Base-by-base conservation (phyloP, 805 yeast species). In the Sugiyamaella boreocaroliniensis region DNA sequence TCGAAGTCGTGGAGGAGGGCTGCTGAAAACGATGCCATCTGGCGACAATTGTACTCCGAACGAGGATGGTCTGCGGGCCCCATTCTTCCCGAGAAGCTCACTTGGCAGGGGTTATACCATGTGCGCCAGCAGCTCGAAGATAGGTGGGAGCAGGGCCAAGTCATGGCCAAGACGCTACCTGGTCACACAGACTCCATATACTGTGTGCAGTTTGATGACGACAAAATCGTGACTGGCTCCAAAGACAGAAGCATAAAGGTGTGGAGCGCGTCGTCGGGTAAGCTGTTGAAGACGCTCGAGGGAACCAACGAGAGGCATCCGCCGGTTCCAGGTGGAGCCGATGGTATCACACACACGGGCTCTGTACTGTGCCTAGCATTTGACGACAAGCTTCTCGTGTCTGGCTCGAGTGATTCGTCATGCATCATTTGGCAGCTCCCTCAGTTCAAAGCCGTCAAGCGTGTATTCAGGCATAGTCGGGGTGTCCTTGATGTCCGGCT, bases 131-230 rank as follows among this genome's bases (percentile, higher is more conserved):
- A 46, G 26, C 56, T 67, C 26, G 70, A 58, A 20, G 49, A 50
- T 32, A 55, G 62, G n/a, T 67, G 71, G 70, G 51, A 45, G 37
- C 29, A 45, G 7, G 66, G 66, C 5, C 44, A 51, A 14, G 61
- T 57, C 8, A 42, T 45, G 15, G 53, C 64, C 4, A 52, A 41
- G 19, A 52, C 57, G 8, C 54, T 68, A 26, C 51, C 48, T 3
- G 97, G 96, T 3, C 98, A 90, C 64, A 73, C 79, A 41, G 96
- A 87, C 65, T 92, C 95, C 18, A 85, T 90, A 12, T 77, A 92
- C 40, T 82, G 96, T 57, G 76, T 89, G 46, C 89, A 86, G 64
- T 86, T 84, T 68, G 83, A 82, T 56, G 80, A 84, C 65, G 73
- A 81, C 58, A 71, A 78, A 55, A 70, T 90, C 41, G 81, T 90